A percentile compares a stretch with the other conserved stretches of the same genome.
phyloP scores from a whole-genome alignment of 2,329 filamentous ascomycete genomes.

The Rachicladosporium sp. region DNA sequence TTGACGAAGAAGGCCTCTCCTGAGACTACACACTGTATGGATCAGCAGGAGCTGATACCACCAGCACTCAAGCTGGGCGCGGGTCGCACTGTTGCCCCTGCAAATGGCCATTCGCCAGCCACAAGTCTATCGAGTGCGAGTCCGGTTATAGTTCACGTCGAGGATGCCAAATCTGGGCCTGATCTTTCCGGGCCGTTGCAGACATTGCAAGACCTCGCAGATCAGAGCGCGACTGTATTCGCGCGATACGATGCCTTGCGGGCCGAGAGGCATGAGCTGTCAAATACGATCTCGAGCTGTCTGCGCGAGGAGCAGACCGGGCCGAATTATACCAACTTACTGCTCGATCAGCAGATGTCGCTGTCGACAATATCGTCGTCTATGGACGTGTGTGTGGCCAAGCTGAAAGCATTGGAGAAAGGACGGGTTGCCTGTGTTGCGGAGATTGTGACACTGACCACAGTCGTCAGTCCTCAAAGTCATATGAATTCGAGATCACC shows the following conservation, averaged over 20 bases:
- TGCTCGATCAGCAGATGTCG: constrained; percentile 20
- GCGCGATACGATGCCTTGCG: constrained; percentile 17
- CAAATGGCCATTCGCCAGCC: no score
- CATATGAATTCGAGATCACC: no score
- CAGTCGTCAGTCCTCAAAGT: no score
- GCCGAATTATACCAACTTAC: constrained; percentile 14
- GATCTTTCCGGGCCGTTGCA: not conserved
- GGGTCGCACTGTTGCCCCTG: no score
- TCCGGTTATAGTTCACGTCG: no score
- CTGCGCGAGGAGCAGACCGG: constrained; percentile 13
- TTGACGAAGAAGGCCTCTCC: no score
- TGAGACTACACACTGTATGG: no score
- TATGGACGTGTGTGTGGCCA: constrained; percentile 23
- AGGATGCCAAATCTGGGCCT: no score
- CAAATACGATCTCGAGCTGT: constrained; percentile 13
- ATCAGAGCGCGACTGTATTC: constrained; percentile 18
- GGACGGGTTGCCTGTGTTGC: constrained; percentile 9
- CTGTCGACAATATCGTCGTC: constrained; percentile 19
- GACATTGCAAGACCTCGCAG: constrained; percentile 9
- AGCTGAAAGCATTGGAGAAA: constrained; percentile 20
- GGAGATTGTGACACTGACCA: no score
- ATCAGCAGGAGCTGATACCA: no score
- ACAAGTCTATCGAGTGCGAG: no score
- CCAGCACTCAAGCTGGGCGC: no score
- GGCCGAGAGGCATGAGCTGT: constrained; percentile 18